Evolutionary conservation across 768 basidiomycete species (phyloP).

Genomic region (Cantharellus anzutake): DNA sequence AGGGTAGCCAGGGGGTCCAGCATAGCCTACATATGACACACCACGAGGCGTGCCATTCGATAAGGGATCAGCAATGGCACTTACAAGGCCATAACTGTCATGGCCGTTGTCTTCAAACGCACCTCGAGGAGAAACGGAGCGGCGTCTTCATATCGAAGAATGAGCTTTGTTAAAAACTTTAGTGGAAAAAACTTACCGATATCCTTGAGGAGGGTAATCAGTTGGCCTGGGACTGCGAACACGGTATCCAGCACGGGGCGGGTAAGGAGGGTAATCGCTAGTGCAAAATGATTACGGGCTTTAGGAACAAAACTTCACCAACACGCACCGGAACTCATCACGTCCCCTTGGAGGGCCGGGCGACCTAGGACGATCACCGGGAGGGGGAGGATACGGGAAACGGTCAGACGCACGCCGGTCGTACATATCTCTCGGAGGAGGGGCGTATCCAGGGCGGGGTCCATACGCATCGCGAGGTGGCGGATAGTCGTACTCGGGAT

Average conservation of each 20-base stretch:
- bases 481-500: slow-evolving; percentile 15
- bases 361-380: slow-evolving; percentile 30
- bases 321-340: slow-evolving; percentile 37
- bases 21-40: slow-evolving; percentile 1
- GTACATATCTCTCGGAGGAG: slow-evolving; percentile 35
- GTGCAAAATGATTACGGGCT: background rate
- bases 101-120: background rate
- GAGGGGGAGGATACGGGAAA: slow-evolving; percentile 25
- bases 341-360: slow-evolving; percentile 24
- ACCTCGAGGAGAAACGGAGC: background rate
- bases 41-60: background rate
- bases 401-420: slow-evolving; percentile 30
- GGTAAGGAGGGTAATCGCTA: background rate
- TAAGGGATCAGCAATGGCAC: too few relatives aligned
- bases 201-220: background rate
- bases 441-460: slow-evolving; percentile 22
- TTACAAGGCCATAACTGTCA: background rate
- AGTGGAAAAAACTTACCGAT: background rate
- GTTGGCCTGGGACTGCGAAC: background rate
- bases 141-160: background rate
- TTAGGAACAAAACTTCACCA: slow-evolving; percentile 20
- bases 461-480: slow-evolving; percentile 13
- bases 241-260: background rate
- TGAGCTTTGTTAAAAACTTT: too few relatives aligned
- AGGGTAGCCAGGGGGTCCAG: slow-evolving; percentile 30